These are phyloP conservation scores for Russula emetica DNA, from an alignment of 768 basidiomycete species.

Conservation along the genomic window DNA sequence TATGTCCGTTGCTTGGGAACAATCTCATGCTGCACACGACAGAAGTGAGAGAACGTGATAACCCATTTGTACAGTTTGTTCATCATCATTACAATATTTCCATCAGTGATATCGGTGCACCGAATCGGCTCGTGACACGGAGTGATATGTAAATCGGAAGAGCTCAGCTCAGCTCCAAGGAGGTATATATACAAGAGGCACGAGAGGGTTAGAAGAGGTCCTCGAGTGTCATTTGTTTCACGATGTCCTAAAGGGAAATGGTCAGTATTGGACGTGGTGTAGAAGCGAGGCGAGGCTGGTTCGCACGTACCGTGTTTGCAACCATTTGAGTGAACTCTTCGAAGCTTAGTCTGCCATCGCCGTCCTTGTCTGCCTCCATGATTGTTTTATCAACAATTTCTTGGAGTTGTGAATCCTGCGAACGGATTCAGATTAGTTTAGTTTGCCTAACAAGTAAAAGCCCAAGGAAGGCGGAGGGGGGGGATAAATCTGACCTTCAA, in stretches of 20 bases:
- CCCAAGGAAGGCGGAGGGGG: not conserved
- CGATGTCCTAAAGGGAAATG: conserved; percentile 67
- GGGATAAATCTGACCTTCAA: conserved; percentile 61
- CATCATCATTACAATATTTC: conserved; percentile 20
- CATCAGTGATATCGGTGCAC: conserved; percentile 20
- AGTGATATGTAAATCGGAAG: conserved; percentile 4
- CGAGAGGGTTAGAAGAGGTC: conserved; percentile 62
- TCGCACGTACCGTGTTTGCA: conserved; percentile 75
- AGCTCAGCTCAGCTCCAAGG: conserved; percentile 14
- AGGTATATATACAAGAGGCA: conserved; percentile 5
- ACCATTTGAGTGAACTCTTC: conserved; percentile 98
- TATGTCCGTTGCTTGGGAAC: not conserved
- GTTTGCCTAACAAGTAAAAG: not conserved
- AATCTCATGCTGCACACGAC: not conserved
- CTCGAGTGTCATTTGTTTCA: conserved; percentile 98
- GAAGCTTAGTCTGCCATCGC: conserved; percentile 95
- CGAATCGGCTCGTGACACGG: conserved; percentile 4
- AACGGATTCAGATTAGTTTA: not conserved
- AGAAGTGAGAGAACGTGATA: conserved; percentile 16
- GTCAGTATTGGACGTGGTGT: conserved; percentile 6
- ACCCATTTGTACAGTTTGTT: not conserved
- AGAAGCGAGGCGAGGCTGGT: not conserved
- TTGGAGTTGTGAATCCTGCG: conserved; percentile 93
- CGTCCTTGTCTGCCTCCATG: conserved; percentile 98
- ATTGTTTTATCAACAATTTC: conserved; percentile 99